These are phyloP conservation scores for Exophiala calicioides DNA, from an alignment of 2,329 filamentous ascomycete species.

Conservation along the genomic window DNA sequence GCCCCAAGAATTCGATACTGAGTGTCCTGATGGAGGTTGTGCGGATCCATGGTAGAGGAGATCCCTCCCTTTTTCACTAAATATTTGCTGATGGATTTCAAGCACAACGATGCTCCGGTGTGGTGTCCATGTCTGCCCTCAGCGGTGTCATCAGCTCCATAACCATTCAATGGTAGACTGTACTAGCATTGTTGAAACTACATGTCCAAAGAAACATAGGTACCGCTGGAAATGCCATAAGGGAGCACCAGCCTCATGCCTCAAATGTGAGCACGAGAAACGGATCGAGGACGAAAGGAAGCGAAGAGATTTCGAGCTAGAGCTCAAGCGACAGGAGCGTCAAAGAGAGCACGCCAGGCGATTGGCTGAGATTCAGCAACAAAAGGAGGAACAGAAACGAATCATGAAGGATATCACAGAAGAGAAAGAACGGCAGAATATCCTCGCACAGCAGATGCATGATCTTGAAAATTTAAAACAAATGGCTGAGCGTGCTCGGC, in stretches of 20 bases:
- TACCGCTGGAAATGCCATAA: conserved; percentile 50
- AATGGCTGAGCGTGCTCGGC: conserved; percentile 4
- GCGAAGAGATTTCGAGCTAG: conserved; percentile 45
- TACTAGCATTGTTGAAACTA: conserved; percentile 43
- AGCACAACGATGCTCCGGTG: conserved; percentile 52
- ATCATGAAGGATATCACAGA: conserved; percentile 26
- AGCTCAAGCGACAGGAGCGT: conserved; percentile 25
- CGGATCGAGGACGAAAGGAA: conserved; percentile 48
- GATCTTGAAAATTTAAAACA: conserved; percentile 21
- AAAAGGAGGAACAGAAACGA: conserved; percentile 29
- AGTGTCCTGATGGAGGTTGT: conserved; percentile 72
- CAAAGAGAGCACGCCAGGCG: conserved; percentile 29
- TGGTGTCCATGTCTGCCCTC: conserved; percentile 59
- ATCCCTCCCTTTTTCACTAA: neutral
- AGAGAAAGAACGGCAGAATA: conserved; percentile 26
- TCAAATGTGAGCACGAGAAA: conserved; percentile 47
- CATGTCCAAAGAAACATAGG: conserved; percentile 57
- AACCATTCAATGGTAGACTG: conserved; percentile 62
- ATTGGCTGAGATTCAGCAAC: conserved; percentile 32
- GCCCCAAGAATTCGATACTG: conserved; percentile 60
- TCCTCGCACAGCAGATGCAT: conserved; percentile 11
- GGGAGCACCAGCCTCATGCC: conserved; percentile 44
- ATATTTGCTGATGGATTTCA: conserved; percentile 41
- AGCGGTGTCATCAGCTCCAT: conserved; percentile 61
- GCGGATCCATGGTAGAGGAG: conserved; percentile 57